Evolutionary conservation across 2,329 filamentous ascomycete species (phyloP), one percentile per base, ranked within the genome.

Genomic region (Boeremia exigua): DNA sequence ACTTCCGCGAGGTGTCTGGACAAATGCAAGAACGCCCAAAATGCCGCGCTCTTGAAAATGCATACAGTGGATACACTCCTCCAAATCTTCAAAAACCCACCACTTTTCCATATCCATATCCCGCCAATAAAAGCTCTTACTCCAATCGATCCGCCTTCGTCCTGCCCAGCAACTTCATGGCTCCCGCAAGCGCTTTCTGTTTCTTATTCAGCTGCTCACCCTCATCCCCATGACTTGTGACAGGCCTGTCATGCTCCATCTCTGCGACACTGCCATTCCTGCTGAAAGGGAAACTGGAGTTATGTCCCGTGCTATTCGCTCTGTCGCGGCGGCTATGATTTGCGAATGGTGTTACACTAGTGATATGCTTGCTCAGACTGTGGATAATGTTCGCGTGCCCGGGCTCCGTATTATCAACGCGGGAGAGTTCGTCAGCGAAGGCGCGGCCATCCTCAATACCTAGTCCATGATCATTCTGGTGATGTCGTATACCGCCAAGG

Each of bases 351-450:
- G 66, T 67, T 2, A 74, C 66, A 4, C 65, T 62, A 10, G 71
- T 70, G n/a, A 74, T 59, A 50, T 74, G 72, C 34, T 68, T 66
- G 52, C 68, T 70, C 34, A 74, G 51, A 47, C 62, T 70, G 44
- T 69, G 66, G 40, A 73, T 69, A n/a, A 75, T 62, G 27, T 70
- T 73, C 4, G 67, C 70, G 40, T 70, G 70, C 1, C 67, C 66
- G 1, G 71, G 71, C 54, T 75, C 70, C 0, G 72, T 75, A 29
- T 74, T 73, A 54, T 75, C 73, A 0, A 75, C 73, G 36, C 72
- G 52, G 7, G 47, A 60, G 4, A 75, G 43, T 48, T 76, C 74
- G 36, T 76, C 73, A 2, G 74, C 74, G 48, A 76, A 76, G 1
- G 67, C 63, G 3, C 70, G 59, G 0, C 69, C 70, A 42, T 73